Base-by-base conservation (phyloP, 208 protist species). In the Trypanosomatidae sp. region DNA sequence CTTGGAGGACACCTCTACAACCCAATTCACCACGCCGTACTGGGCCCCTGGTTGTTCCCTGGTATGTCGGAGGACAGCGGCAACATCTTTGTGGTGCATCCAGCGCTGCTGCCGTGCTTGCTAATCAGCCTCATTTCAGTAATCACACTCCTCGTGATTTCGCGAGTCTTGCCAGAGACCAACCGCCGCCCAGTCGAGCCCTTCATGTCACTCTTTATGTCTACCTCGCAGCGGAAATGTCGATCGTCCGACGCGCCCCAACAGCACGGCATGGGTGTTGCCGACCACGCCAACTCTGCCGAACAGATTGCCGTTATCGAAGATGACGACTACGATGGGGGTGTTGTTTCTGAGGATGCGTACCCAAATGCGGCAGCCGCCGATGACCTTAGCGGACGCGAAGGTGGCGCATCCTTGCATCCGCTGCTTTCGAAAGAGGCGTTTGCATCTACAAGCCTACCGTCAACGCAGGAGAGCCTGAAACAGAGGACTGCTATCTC, bases 1-100 rank as follows among this genome's bases (percentile, higher is more conserved):
- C 53, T 92, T 2, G 90, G 90, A 33, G 87, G 90, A 49, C 65
- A 90, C 33, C 71, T 94, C 5, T 94, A 92, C 67, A 82, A 92
- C 66, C 87, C 87, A 9, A 75, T 71, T 49, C 78, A 83, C 46
- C 70, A 71, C 64, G 55, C 64, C 46, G 62, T 90, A 44, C 69
- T 72, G 0, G 74, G 74, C 5, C 74, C 69, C 25, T 66, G 56
- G 58, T 60, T 80, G n/a, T 69, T 87, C 22, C 72, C 80, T 47
- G 53, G 65, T 13, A 59, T 67, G 4, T 49, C 33, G 22, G 81
- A 81, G 43, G 65, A 52, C 13, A 77, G 69, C 58, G 80, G 66
- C n/a, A 76, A 83, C 50, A 33, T 81, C 33, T 84, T 85, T 41
- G 64, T 43, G 25, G 39, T 50, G 47, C 62, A 85, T 65, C 87